Evolutionary conservation across 108 stramenopile genomes (phyloP).

Genomic region (Skeletonema potamos): DNA sequence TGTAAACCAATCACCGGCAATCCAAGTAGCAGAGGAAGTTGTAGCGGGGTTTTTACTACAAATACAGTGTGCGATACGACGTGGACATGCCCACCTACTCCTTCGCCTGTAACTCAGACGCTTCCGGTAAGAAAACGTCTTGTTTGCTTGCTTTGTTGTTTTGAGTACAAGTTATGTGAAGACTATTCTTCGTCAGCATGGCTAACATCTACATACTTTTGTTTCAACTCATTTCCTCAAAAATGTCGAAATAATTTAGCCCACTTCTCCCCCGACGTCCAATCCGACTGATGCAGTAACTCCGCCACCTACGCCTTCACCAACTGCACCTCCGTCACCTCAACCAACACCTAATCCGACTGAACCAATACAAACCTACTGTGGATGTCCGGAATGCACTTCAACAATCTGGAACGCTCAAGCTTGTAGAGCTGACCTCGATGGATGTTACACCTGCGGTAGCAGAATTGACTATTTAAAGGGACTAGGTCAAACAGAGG

Average conservation of each 20-base stretch:
- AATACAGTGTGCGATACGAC: neutral
- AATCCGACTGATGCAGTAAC: neutral
- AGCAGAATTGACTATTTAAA: neutral
- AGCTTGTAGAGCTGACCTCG: neutral
- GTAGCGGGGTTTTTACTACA: neutral
- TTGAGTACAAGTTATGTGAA: neutral
- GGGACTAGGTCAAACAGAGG: neutral
- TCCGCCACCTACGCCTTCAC: neutral
- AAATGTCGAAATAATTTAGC: neutral
- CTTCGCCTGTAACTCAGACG: neutral
- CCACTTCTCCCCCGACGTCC: neutral
- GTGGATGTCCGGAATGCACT: slow-evolving; percentile 18
- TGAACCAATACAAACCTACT: slow-evolving; percentile 2
- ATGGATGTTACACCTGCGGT: neutral
- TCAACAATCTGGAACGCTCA: slow-evolving; percentile 9
- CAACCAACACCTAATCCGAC: too few species aligned
- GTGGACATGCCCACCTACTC: neutral
- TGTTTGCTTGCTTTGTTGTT: neutral
- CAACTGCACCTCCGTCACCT: too few species aligned
- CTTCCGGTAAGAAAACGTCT: neutral
- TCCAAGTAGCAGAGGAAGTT: neutral
- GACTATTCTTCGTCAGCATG: neutral
- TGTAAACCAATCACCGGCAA: neutral
- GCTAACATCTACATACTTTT: neutral
- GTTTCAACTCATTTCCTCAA: neutral